phyloP scores from a whole-genome alignment of 371 early-diverging fungal genomes.

The Apophysomyces elegans region DNA sequence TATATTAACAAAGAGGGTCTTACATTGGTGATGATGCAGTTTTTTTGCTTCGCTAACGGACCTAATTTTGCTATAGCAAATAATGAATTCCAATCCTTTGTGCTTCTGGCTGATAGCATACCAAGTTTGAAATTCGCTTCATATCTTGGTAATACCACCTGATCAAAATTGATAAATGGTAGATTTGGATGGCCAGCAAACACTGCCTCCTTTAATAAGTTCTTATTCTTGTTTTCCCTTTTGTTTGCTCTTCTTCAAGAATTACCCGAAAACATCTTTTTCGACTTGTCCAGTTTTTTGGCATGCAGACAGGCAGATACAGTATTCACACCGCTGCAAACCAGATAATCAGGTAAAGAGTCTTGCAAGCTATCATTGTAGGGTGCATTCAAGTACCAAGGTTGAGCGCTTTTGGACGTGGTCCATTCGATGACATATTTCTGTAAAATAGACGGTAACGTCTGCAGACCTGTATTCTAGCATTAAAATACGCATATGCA shows the following conservation, averaged over 20 bases:
- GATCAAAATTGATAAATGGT: conserved; percentile 51
- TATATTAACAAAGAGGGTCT: neutral
- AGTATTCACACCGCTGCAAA: conserved; percentile 39
- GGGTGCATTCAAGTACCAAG: conserved; percentile 39
- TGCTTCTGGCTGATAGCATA: conserved; percentile 2
- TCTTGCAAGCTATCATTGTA: conserved; percentile 4
- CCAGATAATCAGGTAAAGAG: conserved; percentile 35
- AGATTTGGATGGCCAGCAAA: conserved; percentile 48
- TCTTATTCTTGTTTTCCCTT: neutral
- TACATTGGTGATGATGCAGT: conserved; percentile 42
- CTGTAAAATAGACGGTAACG: conserved; percentile 22
- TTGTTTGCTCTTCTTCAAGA: neutral
- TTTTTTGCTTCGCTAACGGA: conserved; percentile 49
- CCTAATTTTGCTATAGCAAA: conserved; percentile 39
- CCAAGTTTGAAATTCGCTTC: conserved; percentile 51
- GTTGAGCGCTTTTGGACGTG: conserved; percentile 15
- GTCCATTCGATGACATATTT: conserved; percentile 25
- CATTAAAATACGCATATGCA: neutral
- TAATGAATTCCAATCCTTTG: neutral
- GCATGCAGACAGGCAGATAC: conserved; percentile 40
- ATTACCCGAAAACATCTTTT: conserved; percentile 37
- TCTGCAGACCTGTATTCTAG: conserved; percentile 10
- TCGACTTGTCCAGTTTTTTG: conserved; percentile 12
- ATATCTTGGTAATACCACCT: conserved; percentile 47
- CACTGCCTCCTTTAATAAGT: conserved; percentile 22